Evolutionary conservation across 495 filamentous ascomycete species (phyloP).

Genomic region (Podospora appendiculata): DNA sequence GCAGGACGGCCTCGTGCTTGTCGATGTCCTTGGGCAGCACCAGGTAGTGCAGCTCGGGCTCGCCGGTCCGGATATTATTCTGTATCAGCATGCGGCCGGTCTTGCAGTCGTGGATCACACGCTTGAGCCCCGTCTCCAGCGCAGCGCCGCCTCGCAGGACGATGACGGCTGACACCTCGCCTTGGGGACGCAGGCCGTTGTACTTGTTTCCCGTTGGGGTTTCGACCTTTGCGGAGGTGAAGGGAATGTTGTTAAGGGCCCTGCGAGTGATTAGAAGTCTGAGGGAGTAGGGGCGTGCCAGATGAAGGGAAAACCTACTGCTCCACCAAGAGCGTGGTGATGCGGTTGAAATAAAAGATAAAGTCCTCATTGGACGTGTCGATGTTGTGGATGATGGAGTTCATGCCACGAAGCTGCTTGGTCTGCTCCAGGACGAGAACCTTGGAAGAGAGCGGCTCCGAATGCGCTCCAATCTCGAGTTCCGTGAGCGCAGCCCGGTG

Average conservation of each 20-base stretch:
- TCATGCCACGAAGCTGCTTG: slow-evolving; percentile 75
- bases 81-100: slow-evolving; percentile 88
- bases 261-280: slow-evolving; percentile 31
- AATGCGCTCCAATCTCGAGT: slow-evolving; percentile 58
- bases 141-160: slow-evolving; percentile 80
- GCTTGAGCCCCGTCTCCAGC: slow-evolving; percentile 78
- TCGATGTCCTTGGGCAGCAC: slow-evolving; percentile 65
- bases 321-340: slow-evolving; percentile 78
- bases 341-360: slow-evolving; percentile 91
- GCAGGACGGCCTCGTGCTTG: slow-evolving; percentile 67
- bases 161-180: slow-evolving; percentile 76
- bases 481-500: slow-evolving; percentile 70
- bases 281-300: neutral
- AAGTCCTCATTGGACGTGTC: slow-evolving; percentile 80
- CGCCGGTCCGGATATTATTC: slow-evolving; percentile 71
- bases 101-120: slow-evolving; percentile 85
- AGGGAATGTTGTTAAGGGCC: slow-evolving; percentile 64
- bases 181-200: slow-evolving; percentile 56
- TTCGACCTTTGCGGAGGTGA: slow-evolving; percentile 48
- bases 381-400: slow-evolving; percentile 79
- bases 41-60: slow-evolving; percentile 86
- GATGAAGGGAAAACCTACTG: slow-evolving; percentile 33
- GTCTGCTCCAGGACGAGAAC: slow-evolving; percentile 65
- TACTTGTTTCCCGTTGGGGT: slow-evolving; percentile 65
- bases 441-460: slow-evolving; percentile 64